Percentiles rank a stretch among this genome's conserved stretches.
Conservation (phyloP, 2,329 filamentous ascomycete species). For the Neofusicoccum laricinum region DNA sequence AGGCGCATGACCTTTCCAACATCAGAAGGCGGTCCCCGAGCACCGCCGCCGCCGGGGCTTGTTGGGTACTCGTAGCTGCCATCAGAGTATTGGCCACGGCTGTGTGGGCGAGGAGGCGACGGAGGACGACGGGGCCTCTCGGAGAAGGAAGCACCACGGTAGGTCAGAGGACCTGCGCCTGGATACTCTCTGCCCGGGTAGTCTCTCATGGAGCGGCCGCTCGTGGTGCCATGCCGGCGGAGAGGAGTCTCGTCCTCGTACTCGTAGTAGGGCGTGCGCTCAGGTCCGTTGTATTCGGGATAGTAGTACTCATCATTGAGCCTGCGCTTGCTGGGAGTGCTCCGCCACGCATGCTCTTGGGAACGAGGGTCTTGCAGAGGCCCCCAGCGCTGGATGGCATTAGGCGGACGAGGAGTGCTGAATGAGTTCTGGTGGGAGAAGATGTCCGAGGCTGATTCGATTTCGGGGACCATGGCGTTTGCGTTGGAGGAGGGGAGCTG, state of each 20-base stretch:
- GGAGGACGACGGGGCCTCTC: not conserved
- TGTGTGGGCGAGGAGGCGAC: not conserved
- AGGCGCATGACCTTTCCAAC: conserved; percentile 27
- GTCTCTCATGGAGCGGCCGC: no score
- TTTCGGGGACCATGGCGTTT: not conserved
- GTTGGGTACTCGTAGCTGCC: not conserved
- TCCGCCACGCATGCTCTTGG: conserved; percentile 1
- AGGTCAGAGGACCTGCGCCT: not conserved
- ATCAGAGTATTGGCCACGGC: not conserved
- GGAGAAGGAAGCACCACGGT: not conserved
- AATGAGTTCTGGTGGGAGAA: conserved; percentile 10
- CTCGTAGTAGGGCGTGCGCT: conserved; percentile 1
- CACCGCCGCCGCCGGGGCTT: not conserved
- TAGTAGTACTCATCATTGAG: conserved; percentile 11
- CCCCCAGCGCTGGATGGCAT: conserved; percentile 2
- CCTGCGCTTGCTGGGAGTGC: conserved; percentile 4
- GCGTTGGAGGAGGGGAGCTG: not conserved
- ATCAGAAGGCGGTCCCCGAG: not conserved
- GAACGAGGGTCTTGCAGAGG: conserved; percentile 1
- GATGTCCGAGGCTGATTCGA: conserved; percentile 9
- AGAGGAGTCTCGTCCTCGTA: conserved; percentile 11
- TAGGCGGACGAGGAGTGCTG: not conserved
- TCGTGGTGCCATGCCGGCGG: no score
- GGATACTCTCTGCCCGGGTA: not conserved
- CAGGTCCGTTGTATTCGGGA: not conserved